phyloP scores from a whole-genome alignment of 768 basidiomycete species.

The Leccinum longicurvipes region DNA sequence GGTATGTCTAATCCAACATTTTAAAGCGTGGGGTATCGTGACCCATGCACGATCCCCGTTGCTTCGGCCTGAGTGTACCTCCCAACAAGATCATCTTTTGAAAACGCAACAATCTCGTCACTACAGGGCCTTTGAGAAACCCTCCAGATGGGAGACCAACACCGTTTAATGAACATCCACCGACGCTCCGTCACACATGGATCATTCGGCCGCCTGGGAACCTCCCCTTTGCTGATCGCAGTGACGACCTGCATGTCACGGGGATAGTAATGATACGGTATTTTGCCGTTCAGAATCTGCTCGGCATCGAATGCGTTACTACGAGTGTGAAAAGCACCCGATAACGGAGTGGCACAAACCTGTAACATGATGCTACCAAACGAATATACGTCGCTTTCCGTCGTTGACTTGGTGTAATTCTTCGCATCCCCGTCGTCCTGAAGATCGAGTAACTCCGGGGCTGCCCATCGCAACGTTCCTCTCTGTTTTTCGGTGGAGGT shows the following conservation, averaged over 20 bases:
- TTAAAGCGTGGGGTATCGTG: background rate
- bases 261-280: conserved; percentile 1
- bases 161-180: conserved; percentile 6
- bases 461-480: conserved; percentile 38
- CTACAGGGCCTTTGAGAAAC: background rate
- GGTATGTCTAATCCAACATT: background rate
- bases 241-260: conserved; percentile 1
- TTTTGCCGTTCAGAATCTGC: conserved; percentile 7
- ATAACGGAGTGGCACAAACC: background rate
- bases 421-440: conserved; percentile 9
- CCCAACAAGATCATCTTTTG: background rate
- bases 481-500: conserved; percentile 25
- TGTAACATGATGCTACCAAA: conserved; percentile 32
- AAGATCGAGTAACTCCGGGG: conserved; percentile 35
- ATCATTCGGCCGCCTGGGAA: background rate
- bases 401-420: background rate
- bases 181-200: background rate
- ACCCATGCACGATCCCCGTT: background rate
- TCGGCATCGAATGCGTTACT: background rate
- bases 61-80: background rate
- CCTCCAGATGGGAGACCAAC: conserved; percentile 1
- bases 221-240: background rate
- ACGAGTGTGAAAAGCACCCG: background rate
- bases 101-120: conserved; percentile 2
- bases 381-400: conserved; percentile 12